These are phyloP conservation scores for Domatiomyces catenatus DNA, from an alignment of 2,329 filamentous ascomycete species.

Conservation along the genomic window DNA sequence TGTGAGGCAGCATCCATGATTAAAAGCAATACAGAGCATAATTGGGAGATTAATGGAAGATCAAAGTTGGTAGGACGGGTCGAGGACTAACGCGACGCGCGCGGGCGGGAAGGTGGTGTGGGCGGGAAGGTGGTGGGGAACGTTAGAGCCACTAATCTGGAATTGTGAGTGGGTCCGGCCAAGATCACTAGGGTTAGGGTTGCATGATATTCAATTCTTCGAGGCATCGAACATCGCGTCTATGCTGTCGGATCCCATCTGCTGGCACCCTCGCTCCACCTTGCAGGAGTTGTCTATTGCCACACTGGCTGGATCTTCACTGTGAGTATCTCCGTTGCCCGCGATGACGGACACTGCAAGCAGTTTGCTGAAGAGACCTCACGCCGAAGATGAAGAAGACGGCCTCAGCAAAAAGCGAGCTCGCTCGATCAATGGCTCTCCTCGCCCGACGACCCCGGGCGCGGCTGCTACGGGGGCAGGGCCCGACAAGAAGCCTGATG, in stretches of 20 bases:
- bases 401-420: conserved; percentile 31
- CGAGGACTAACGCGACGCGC: too few species aligned
- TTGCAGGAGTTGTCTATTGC: background rate
- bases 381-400: conserved; percentile 34
- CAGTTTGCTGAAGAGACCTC: conserved; percentile 32
- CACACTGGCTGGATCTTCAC: background rate
- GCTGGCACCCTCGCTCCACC: background rate
- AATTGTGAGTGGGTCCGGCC: too few species aligned
- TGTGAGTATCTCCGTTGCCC: background rate
- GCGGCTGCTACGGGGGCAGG: conserved; percentile 15
- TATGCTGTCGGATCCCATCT: background rate
- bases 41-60: too few species aligned
- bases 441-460: conserved; percentile 25
- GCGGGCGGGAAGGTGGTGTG: too few species aligned
- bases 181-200: background rate
- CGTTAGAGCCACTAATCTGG: too few species aligned
- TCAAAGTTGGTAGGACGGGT: too few species aligned
- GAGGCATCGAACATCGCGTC: background rate
- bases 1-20: too few species aligned
- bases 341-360: conserved; percentile 10
- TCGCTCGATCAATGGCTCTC: conserved; percentile 36
- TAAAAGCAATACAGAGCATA: too few species aligned
- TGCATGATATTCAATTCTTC: background rate
- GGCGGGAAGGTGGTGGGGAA: too few species aligned
- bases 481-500: conserved; percentile 24